Evolutionary conservation across 2,329 filamentous ascomycete genomes (phyloP), one percentile per base, ranked within the genome.

Genomic region (Ascochyta lentis): DNA sequence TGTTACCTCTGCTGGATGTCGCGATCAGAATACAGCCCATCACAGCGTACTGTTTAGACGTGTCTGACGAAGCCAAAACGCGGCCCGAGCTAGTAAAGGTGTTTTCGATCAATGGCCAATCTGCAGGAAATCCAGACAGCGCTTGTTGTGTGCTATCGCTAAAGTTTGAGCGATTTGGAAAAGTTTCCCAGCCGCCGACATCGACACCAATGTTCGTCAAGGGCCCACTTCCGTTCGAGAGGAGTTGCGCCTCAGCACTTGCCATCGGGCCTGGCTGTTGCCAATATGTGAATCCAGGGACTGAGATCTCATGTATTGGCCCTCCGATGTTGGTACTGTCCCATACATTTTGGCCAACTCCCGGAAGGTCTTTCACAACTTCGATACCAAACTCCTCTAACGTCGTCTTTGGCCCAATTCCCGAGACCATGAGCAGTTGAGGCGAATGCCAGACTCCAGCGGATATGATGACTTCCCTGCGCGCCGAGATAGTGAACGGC

Each of bases 371-470:
- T 1, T 49, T 29, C 13, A 72, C 38, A 1, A 71, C 54, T 0
- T 51, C 22, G 37, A 71, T 72, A 15, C 55, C 48, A 40, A 56
- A 52, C 4, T 51, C 15, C 6, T 60, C 3, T 6, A 71, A 55
- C 1, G 45, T 60, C 6, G 49, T 51, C 6, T 31, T 40, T 4
- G 63, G 66, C 6, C 76, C 75, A 26, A 77, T 65, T 10, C 75
- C 75, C 4, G 71, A 76, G 0, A 77, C 59, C 65, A 76, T 73
- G 66, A 67, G 66, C 0, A 72, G 52, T 45, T 79, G 77, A 0
- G 77, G 78, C 0, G 73, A 77, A 37, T 76, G 73, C 54, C 78
- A 78, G 68, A 69, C 67, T 33, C 77, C 78, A 0, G 76, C 76
- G 0, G 77, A 77, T 1, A 80, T 47, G 31, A 81, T 76, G 27